Evolutionary conservation across 257 asterid genomes (phyloP).

Genomic region (Nicotiana tomentosiformis): DNA sequence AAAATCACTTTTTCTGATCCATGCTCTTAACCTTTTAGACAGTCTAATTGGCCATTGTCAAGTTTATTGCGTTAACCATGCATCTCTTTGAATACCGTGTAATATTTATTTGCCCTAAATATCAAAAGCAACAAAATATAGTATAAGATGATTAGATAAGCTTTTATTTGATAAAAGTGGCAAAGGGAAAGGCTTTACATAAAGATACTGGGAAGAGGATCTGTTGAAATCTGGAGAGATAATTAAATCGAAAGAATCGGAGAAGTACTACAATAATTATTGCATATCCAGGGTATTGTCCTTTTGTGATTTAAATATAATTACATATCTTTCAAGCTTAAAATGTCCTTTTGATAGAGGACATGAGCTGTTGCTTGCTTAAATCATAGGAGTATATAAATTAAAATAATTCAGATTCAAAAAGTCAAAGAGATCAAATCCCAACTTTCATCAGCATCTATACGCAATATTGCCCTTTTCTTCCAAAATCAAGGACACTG

Average conservation of each 20-base stretch:
- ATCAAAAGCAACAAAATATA: not conserved
- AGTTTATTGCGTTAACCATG: not conserved
- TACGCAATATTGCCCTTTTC: not conserved
- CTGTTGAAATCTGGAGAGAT: not conserved
- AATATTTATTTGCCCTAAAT: not conserved
- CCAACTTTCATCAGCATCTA: not conserved
- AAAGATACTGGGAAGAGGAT: not conserved
- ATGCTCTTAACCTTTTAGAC: not conserved
- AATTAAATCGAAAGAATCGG: not conserved
- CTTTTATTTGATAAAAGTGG: constrained; percentile 4
- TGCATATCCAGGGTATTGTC: not conserved
- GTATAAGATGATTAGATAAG: constrained; percentile 3
- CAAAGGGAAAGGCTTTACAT: not conserved
- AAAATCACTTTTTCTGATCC: not conserved
- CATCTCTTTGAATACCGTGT: not conserved
- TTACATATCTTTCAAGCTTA: not conserved
- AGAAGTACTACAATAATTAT: not conserved
- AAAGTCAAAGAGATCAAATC: not conserved
- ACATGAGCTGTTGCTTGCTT: not conserved
- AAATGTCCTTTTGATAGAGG: not conserved
- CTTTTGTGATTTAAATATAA: not conserved
- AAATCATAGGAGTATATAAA: not conserved
- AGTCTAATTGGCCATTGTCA: not conserved
- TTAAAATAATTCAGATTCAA: not conserved
- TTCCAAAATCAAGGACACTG: not conserved